Percentiles rank a stretch among this genome's conserved stretches.
phyloP scores from a whole-genome alignment of 345 rosid species.

The Hypericum androsaemum region DNA sequence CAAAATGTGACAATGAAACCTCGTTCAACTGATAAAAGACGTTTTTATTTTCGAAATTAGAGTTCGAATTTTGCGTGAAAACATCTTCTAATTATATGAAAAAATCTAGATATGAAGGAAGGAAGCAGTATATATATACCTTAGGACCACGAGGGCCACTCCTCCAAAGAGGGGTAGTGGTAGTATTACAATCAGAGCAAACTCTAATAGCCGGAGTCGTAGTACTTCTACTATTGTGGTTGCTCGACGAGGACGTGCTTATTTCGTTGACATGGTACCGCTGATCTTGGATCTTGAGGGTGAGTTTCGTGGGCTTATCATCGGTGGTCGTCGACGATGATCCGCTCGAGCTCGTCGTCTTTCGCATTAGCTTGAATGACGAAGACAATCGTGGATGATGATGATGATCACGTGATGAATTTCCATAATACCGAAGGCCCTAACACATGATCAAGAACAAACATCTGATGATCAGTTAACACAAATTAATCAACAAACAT shows the following conservation, averaged over 20 bases:
- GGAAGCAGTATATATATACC: conserved; percentile 17
- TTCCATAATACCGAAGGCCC: conserved; percentile 9
- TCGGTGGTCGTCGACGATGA: not conserved
- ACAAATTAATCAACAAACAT: too few relatives aligned
- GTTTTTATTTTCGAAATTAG: too few relatives aligned
- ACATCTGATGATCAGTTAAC: too few relatives aligned
- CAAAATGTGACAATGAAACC: too few relatives aligned
- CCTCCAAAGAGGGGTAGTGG: conserved; percentile 68
- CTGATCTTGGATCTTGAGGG: conserved; percentile 17
- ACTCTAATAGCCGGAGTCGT: conserved; percentile 18
- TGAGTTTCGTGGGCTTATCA: not conserved
- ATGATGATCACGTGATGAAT: conserved; percentile 7
- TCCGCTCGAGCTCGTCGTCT: conserved; percentile 21
- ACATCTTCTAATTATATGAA: too few relatives aligned
- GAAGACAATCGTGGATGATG: conserved; percentile 1
- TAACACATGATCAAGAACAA: not conserved
- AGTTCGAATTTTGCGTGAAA: not conserved
- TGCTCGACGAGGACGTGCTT: not conserved
- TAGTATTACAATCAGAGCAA: conserved; percentile 53
- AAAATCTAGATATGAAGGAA: not conserved
- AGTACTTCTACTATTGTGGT: not conserved
- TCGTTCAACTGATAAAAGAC: too few relatives aligned
- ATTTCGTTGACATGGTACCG: conserved; percentile 3
- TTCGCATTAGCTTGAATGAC: conserved; percentile 24
- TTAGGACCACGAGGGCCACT: conserved; percentile 63